Base-by-base conservation (phyloP, 495 filamentous ascomycete species). In the Daldinia childiae region DNA sequence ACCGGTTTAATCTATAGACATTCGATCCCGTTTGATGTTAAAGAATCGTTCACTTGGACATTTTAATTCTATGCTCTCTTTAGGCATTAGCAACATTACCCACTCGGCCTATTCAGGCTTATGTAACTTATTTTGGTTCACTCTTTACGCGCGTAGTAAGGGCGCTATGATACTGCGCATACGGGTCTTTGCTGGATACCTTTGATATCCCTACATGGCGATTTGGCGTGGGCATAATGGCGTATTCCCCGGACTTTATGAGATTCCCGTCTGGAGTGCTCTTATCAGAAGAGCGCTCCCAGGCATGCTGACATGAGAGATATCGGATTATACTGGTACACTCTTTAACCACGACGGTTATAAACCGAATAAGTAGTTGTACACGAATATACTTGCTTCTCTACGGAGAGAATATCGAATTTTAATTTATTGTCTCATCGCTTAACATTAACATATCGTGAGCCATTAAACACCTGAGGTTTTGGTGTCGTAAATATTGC, bases 21-120 rank as follows among this genome's bases (percentile, higher is more conserved):
- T 65, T 78, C 77, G 14, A 76, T 81, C 32, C 74, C 77, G 9
- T 89, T 89, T 69, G 85, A 87, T 62, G 86, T 89, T 36, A 80
- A 82, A 73, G 82, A 87, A 69, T 84, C 86, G 8, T 89, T 88
- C 73, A 86, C 85, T 17, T 88, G 87, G 87, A 73, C 85, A 6
- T 85, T 85, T 58, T 85, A 75, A 68, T 62, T 55, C 41, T 52
- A 48, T 24, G 34, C 30, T 11, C 15, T 29, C 56, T 48, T 34
- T 29, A 8, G 36, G n/a, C 21, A 39, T 39, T 24, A 24, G 19
- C 45, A 48, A 27, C 29, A 9, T 12, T 43, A 39, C 34, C 36
- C 7, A 30, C 19, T 43, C 6, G 4, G 32, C 34, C n/a, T 64
- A 12, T 68, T 30, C 15, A 11, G 41, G 63, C 30, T 48, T 36